Conservation (phyloP, 805 yeast genomes). For the Candida ipomoeae region DNA sequence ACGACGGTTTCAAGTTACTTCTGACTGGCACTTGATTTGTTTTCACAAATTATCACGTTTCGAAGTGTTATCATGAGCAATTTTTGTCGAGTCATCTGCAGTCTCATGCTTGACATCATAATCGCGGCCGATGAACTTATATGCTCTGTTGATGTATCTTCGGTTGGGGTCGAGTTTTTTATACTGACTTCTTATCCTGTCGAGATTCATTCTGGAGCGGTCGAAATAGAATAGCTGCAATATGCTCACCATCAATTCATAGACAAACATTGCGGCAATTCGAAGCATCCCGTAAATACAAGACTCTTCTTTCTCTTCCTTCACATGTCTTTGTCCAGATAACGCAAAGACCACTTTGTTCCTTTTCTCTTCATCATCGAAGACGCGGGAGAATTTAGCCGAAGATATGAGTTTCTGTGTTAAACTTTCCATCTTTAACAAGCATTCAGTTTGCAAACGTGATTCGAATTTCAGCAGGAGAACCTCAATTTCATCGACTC, state of each 20-base stretch:
- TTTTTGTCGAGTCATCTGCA: constrained; percentile 3
- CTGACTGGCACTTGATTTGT: not conserved
- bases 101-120: not conserved
- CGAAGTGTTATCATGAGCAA: not conserved
- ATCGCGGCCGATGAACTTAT: constrained; percentile 26
- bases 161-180: constrained; percentile 39
- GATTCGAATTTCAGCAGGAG: constrained; percentile 25
- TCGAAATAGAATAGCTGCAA: constrained; percentile 36
- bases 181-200: constrained; percentile 38
- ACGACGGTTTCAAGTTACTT: not conserved
- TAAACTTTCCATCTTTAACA: constrained; percentile 22
- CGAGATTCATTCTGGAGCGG: constrained; percentile 40
- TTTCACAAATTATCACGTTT: not conserved
- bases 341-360: constrained; percentile 24
- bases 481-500: constrained; percentile 39
- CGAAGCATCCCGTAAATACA: not conserved
- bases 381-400: constrained; percentile 30
- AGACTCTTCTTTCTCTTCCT: constrained; percentile 6
- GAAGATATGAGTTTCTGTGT: constrained; percentile 27
- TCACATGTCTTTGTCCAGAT: constrained; percentile 19
- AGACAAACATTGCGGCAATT: constrained; percentile 23
- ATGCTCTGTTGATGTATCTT: constrained; percentile 32
- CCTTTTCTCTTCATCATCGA: constrained; percentile 26
- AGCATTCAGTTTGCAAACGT: constrained; percentile 27
- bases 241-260: constrained; percentile 30